Base-by-base conservation (phyloP, 805 yeast species). In the Gaillardinia entomophila region DNA sequence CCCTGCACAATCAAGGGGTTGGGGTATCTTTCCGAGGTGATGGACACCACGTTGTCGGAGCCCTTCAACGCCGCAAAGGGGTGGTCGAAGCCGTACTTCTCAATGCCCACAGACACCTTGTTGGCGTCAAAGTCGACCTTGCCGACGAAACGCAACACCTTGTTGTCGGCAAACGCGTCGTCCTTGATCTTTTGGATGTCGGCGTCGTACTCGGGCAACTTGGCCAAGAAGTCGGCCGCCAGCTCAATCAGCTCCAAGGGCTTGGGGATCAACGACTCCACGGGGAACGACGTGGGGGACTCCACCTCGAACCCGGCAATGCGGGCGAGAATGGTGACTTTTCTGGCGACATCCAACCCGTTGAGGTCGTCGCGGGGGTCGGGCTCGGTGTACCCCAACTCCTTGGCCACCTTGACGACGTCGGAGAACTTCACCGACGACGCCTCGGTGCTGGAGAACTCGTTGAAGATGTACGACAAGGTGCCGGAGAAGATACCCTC, bases 361-460 rank as follows among this genome's bases (percentile, higher is more conserved):
- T 90, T 92, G 61, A 92, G 76, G 57, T 92, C 99, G 60, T 92
- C 99, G 66, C 99, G 82, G 61, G 99, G 98, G 60, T 92, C 99
- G 31, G 99, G 99, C 66, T 92, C 98, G 26, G 97, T 90, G 74
- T 87, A 92, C 32, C 99, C 99, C 44, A 87, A 70, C 32, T 79
- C 63, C 65, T 90, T 90, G 33, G 99, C 98, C 30, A 79, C 78
- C 42, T 74, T 70, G 37, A 92, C 97, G 31, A 92, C 80, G 34
- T 88, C 95, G 16, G 97, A 87, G 59, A 89, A 92, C 55, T 82
- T 84, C 31, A 73, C 68, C 28, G 63, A 53, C 30, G 73, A 66
- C 28, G 79, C 66, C 39, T 67, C 69, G 33, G 78, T 62, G 29
- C 94, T 76, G 26, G 96, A 86, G 60, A 79, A 92, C 55, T 84